Evolutionary conservation across 441 rosid species (phyloP), one percentile per base, ranked within the genome.

Genomic region (Populus hybrid): DNA sequence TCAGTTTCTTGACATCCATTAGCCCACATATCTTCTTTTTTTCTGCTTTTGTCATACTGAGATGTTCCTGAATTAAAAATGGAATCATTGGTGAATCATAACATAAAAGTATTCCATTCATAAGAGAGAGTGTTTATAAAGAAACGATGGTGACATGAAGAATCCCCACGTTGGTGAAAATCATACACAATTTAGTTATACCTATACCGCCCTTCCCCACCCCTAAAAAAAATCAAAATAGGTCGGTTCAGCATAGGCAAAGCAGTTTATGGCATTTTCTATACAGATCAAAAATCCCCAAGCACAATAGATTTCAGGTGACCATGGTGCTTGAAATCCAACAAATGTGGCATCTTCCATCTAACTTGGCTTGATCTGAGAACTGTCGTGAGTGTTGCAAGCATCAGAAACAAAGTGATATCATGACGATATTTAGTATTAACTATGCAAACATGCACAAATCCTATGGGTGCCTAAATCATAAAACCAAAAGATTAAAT

Each of bases 1-100:
- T 88, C n/a, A 95, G 89, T 80, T 90, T 95, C 84, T 90, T 88
- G n/a, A 92, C 97, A 75, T 95, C 93, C 95, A 95, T 89, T 81
- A 94, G 73, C 61, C 91, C 89, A 24, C 97, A 90, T 21, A 95
- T 70, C 79, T 88, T 88, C 89, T 95, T 95, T 80, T 87, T 90
- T 76, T 95, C 98, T 0, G 92, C 77, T 83, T 95, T 95, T 1
- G 92, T 87, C 83, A 94, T 81, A 68, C 80, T 80, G 0, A 87
- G 85, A 82, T 94, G 98, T 83, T 86, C 98, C 99, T 95, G 91
- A 67, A 87, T 7, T 28, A 46, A 38, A 8, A 46, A 26, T 8
- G 36, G 66, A 11, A 11, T 8, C 36, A 16, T 68, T 28, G 66
- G 34, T 75, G 40, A 8, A 14, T 64, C 65, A 12, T 21, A 61